phyloP scores from a whole-genome alignment of 495 filamentous ascomycete species.

The Pyrenula massariospora region DNA sequence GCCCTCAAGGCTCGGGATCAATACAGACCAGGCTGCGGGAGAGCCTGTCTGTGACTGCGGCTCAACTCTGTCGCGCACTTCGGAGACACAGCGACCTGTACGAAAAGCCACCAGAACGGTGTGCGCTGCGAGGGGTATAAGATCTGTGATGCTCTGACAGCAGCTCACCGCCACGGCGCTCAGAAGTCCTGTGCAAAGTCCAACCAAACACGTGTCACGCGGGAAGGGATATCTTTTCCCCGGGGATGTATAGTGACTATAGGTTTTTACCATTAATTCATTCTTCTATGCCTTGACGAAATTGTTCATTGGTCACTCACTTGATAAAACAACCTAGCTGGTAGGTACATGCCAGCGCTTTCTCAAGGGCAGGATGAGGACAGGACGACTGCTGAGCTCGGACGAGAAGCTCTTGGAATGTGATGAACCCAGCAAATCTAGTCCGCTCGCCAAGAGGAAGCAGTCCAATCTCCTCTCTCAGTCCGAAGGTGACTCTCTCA shows the following conservation, averaged over 20 bases:
- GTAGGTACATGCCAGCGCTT: too few relatives aligned
- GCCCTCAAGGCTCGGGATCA: too few relatives aligned
- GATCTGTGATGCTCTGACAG: conserved; percentile 37
- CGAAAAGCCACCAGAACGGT: conserved; percentile 50
- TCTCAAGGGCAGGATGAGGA: too few relatives aligned
- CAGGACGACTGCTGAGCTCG: too few relatives aligned
- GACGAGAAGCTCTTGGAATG: conserved; percentile 60
- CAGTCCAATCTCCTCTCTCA: conserved; percentile 51
- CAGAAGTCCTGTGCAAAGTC: conserved; percentile 55
- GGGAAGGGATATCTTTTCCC: neutral
- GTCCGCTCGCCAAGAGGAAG: conserved; percentile 49
- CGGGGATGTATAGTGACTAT: too few relatives aligned
- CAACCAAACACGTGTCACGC: conserved; percentile 37
- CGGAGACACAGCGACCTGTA: conserved; percentile 34
- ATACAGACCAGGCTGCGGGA: too few relatives aligned
- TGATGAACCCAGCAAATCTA: conserved; percentile 56
- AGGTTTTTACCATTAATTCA: too few relatives aligned
- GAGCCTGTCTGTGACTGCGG: too few relatives aligned
- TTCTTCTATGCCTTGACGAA: too few relatives aligned
- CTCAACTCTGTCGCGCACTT: conserved; percentile 29
- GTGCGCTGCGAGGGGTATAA: conserved; percentile 44
- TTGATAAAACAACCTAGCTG: too few relatives aligned
- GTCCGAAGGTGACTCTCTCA: conserved; percentile 44
- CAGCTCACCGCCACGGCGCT: conserved; percentile 49
- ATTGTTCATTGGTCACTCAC: too few relatives aligned